Evolutionary conservation across 352 stramenopile species (phyloP), one percentile per base, ranked within the genome.

Genomic region (Globisporangium canariense): DNA sequence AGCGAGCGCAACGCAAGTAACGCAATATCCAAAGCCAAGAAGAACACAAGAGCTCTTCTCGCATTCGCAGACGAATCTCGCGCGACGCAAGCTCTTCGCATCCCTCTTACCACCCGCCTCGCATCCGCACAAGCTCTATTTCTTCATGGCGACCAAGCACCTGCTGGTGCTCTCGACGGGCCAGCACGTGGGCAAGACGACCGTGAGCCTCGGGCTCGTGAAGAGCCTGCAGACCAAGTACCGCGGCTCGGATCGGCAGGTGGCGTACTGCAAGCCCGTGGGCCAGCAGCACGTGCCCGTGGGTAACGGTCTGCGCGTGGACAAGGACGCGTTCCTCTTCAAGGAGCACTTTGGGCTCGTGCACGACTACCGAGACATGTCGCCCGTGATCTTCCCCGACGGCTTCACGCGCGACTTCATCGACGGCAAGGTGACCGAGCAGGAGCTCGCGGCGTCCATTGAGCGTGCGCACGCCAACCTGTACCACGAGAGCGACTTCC

Each of bases 161-260:
- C 70, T 95, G 49, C 85, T 95, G 59, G 75, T 95, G 54, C 76
- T 95, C 45, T 95, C 87, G 10, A 99, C 96, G 16, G 88, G 93
- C 34, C 97, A 99, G 71, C 97, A 99, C 70, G 97, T 99, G 61
- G 97, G 97, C 58, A 99, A 99, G 80, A 99, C 96, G 34, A 98
- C 95, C 18, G 87, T 96, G 28, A 98, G 83, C 67, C 84, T 99
- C 36, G 96, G 94, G 4, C 75, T 99, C 54, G 90, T 98, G 62
- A 96, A 95, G 68, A 95, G 90, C 28, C 83, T 99, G 49, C 87
- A 98, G 67, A 89, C 96, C 67, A 80, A 93, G 59, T 98, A 98
- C 67, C 70, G 76, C 14, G 79, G 75, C 52, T 73, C 75, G 0
- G 64, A 78, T 46, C 81, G 79, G 63, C 77, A 88, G 54, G 80